Base-by-base conservation (phyloP, 768 basidiomycete genomes). In the Tylopilus sp. region DNA sequence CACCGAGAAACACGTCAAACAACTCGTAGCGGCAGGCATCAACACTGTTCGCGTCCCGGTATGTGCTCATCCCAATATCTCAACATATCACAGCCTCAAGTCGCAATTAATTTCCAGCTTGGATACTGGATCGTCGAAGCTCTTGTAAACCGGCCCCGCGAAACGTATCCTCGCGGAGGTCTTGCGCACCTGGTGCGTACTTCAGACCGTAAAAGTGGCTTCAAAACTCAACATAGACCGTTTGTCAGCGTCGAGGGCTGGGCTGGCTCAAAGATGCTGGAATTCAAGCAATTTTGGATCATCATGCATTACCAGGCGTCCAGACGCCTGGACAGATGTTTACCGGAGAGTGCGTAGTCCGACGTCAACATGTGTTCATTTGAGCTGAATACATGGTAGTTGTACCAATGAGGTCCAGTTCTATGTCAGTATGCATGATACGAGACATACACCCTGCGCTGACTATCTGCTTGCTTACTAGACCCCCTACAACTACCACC, bases 41-140 rank as follows among this genome's bases (percentile, higher is more conserved):
- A 91, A 92, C 60, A 86, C 86, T 17, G 85, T 87, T 55, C 83
- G 89, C 29, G 74, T 91, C 59, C 89, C 89, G 1, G 87, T 88
- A 59, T 53, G 83, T 50, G 52, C 19, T 13, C 37, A n/a, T 14
- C 2, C 6, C 16, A 22, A 11, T 6, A 12, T 38, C 21, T 1
- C 21, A n/a, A 24, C 22, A 0, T 25, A 29, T 29, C 22, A 6
- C 31, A 11, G 41, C 33, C 44, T 41, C 34, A 54, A 16, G 11
- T 8, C 8, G n/a, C 11, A 1, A 3, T 42, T 12, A 12, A 44
- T 36, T 12, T 54, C 40, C 36, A 89, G 87, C 79, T 91, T 36
- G 89, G 89, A 0, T 92, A 86, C 64, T 92, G 89, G 89, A 83
- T 91, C 43, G 72, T 92, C 9, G 89, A 92, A 63, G 76, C 74